Evolutionary conservation across 148 eudicot genomes (phyloP), one percentile per base, ranked within the genome.

Genomic region (Fagopyrum tataricum): DNA sequence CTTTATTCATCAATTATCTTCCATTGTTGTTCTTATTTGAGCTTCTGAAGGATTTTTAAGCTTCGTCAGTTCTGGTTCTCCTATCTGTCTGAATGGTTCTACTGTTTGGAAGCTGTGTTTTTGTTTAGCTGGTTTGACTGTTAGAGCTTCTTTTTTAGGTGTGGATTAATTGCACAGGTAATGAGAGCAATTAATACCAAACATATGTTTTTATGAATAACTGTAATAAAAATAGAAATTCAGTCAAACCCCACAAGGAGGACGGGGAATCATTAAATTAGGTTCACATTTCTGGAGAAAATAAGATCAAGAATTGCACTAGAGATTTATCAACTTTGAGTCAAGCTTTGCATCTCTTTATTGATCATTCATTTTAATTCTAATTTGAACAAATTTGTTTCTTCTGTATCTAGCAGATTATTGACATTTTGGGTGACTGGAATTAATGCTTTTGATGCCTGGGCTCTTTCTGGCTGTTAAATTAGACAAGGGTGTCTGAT

Each of bases 181-280:
- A 31, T 64, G 7, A 6, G 44, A 64, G 69, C 17, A 5, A 64
- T 64, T 64, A 64, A 39, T 64, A 64, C 43, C 18, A 2, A 64
- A 26, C 41, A 37, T 64, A 64, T 39, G 43, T 37, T 56, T 55
- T 52, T 15, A 51, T 18, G 24, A 6, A 39, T 37, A 64, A 64
- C 69, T 14, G 69, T 14, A 37, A 39, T 37, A 11, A 37, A 39
- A 12, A 64, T 31, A 64, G 69, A 5, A 64, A 64, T 64, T 64
- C 69, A 64, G 69, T 64, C 69, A 64, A 64, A 37, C 69, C 41
- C 69, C 69, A 64, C 44, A 5, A 64, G 26, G 26, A 18, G 24
- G 61, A 55, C 21, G 10, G 55, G 26, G 26, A 55, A 55, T 55
- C 26, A 55, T 8, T 55, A 18, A 20, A 20, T 64, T 43, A 14